Conservation (phyloP, 257 asterid genomes). For the Solanum chmielewskii region DNA sequence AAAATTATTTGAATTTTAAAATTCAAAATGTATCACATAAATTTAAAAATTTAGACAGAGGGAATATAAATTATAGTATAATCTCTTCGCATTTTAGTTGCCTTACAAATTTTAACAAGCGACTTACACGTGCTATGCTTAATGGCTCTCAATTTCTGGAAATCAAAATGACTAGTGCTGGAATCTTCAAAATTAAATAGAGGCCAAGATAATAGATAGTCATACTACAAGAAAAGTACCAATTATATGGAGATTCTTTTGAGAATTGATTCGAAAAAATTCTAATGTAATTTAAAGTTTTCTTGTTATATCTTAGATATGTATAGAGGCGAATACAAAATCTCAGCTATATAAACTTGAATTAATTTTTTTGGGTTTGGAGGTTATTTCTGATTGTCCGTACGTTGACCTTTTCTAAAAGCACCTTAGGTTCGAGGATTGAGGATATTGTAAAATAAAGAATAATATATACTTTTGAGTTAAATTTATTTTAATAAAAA, state of each 20-base stretch:
- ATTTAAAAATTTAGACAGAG: no score
- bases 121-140: neutral
- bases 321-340: neutral
- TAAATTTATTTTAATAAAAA: no score
- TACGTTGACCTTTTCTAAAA: neutral
- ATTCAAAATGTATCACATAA: no score
- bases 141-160: neutral
- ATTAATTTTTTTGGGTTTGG: neutral
- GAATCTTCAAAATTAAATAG: neutral
- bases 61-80: neutral
- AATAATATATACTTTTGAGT: neutral
- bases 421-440: neutral
- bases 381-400: neutral
- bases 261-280: no score
- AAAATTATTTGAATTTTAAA: no score
- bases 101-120: neutral
- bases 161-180: neutral
- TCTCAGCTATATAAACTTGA: neutral
- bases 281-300: no score
- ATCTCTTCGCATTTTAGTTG: neutral
- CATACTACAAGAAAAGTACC: rapidly evolving
- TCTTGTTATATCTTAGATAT: neutral
- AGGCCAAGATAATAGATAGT: neutral
- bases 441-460: no score
- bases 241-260: no score